Conservation (phyloP, 148 eudicot genomes). For the Agrostemma githago region DNA sequence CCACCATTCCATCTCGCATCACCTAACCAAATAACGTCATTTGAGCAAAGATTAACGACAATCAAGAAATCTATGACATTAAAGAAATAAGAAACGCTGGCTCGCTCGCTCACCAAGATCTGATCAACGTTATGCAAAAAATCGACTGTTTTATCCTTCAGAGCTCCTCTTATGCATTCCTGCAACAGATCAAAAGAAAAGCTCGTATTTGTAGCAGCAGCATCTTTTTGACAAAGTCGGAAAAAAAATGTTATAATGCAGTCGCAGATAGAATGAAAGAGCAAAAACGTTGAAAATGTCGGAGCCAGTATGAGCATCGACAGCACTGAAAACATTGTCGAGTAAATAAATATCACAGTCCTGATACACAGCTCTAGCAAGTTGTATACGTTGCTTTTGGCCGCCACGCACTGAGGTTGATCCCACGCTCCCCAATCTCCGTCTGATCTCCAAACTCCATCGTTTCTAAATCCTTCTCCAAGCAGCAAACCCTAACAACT, state of each 20-base stretch:
- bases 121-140: conserved; percentile 88
- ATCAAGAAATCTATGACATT: not conserved
- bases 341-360: conserved; percentile 88
- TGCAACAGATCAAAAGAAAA: conserved; percentile 31
- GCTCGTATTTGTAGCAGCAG: not conserved
- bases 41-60: not conserved
- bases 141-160: conserved; percentile 73
- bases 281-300: conserved; percentile 84
- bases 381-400: conserved; percentile 94
- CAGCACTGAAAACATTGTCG: conserved; percentile 94
- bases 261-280: not conserved
- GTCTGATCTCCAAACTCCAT: conserved; percentile 98
- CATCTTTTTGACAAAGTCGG: not conserved
- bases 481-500: conserved; percentile 67
- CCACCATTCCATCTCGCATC: conserved; percentile 86
- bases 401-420: conserved; percentile 97
- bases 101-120: conserved; percentile 48
- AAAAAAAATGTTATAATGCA: not conserved
- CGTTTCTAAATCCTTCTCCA: conserved; percentile 83
- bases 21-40: conserved; percentile 36
- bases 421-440: conserved; percentile 97
- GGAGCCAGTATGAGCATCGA: conserved; percentile 98
- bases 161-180: conserved; percentile 89
- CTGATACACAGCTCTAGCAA: conserved; percentile 94
- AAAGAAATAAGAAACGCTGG: conserved; percentile 22